Evolutionary conservation across 2,329 filamentous ascomycete genomes (phyloP).

Genomic region (Scytalidium lignicola): DNA sequence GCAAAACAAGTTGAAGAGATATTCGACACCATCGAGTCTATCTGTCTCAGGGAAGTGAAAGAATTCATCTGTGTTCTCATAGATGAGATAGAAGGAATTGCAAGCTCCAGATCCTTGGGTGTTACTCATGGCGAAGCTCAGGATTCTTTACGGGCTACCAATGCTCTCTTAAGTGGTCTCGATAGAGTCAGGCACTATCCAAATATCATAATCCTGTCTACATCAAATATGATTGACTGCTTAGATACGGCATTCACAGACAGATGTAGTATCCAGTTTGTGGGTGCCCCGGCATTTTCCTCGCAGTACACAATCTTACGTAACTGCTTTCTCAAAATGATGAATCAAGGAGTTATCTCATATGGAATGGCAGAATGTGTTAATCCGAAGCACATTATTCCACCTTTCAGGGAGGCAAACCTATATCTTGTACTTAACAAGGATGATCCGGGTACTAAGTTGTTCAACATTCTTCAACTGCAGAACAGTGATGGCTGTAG

Average conservation of each 20-base stretch:
- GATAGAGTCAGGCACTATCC: conserved; percentile 17
- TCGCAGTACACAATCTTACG: conserved; percentile 25
- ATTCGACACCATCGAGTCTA: conserved; percentile 33
- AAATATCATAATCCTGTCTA: conserved; percentile 25
- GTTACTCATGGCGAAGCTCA: conserved; percentile 20
- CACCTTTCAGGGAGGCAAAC: conserved; percentile 16
- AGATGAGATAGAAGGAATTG: conserved; percentile 29
- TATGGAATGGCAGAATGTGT: conserved; percentile 3
- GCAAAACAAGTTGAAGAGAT: conserved; percentile 36
- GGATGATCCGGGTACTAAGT: conserved; percentile 8
- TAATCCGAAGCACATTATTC: conserved; percentile 5
- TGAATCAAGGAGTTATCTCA: conserved; percentile 12
- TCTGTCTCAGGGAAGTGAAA: conserved; percentile 18
- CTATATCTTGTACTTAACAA: conserved; percentile 1
- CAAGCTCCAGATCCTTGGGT: conserved; percentile 19
- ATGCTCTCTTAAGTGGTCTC: conserved; percentile 27
- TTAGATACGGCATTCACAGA: conserved; percentile 27
- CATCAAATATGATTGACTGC: conserved; percentile 23
- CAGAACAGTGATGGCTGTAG: not conserved
- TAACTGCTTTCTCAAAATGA: conserved; percentile 16
- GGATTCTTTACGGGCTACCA: conserved; percentile 27
- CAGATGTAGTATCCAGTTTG: conserved; percentile 17
- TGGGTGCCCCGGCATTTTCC: conserved; percentile 16
- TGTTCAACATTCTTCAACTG: conserved; percentile 16
- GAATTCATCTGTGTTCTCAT: conserved; percentile 26